Percentiles rank a stretch among this genome's conserved stretches.
Conservation (phyloP, 164 flowering plant species). For the Santalum album region DNA sequence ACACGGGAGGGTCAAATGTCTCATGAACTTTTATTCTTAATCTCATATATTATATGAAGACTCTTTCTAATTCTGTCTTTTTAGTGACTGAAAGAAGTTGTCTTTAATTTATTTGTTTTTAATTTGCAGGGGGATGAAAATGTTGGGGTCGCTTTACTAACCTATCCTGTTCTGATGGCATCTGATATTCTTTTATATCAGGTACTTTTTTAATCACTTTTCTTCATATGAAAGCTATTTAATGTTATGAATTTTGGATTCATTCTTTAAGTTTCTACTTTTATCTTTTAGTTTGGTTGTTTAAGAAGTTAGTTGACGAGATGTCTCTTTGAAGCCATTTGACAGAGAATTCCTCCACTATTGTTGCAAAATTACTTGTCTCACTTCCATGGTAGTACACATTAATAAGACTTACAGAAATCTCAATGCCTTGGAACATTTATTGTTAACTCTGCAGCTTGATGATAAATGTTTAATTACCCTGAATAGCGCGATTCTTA, state of each 20-base stretch:
- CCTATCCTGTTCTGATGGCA: constrained; percentile 96
- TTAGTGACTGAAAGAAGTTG: background rate
- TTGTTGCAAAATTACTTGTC: background rate
- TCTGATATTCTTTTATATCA: constrained; percentile 93
- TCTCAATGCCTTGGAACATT: background rate
- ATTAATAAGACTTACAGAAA: too few relatives aligned
- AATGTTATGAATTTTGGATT: background rate
- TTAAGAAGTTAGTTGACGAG: too few relatives aligned
- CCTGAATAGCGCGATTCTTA: constrained; percentile 25
- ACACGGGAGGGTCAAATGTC: background rate
- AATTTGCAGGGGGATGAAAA: constrained; percentile 83
- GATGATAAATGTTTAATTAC: constrained; percentile 2
- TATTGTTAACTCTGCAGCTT: background rate
- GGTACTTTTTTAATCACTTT: constrained; percentile 27
- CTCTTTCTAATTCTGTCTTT: background rate
- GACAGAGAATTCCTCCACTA: background rate
- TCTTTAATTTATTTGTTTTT: constrained; percentile 6
- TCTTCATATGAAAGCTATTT: background rate
- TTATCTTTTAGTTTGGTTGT: background rate
- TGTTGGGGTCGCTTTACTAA: constrained; percentile 83
- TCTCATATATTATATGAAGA: background rate
- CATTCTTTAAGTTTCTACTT: background rate
- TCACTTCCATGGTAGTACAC: background rate
- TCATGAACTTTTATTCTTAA: background rate
- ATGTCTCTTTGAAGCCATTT: too few relatives aligned